Percentiles rank a stretch among this genome's conserved stretches.
These are phyloP conservation scores for Craterostigma plantagineum DNA, from an alignment of 257 asterid genomes.

Conservation along the genomic window DNA sequence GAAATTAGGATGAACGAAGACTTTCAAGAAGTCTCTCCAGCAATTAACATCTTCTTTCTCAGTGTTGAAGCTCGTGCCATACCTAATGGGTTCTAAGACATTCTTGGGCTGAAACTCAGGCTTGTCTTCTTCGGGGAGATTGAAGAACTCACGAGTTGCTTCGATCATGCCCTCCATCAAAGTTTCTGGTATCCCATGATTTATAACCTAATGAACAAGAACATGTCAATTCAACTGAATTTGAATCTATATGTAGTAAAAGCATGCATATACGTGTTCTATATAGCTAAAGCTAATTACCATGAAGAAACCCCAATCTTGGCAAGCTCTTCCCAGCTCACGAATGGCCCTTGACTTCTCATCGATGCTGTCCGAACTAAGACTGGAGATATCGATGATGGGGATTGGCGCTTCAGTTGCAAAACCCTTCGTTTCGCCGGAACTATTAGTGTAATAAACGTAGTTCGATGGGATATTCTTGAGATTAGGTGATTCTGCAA, in stretches of 20 bases:
- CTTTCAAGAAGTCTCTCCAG: constrained; percentile 77
- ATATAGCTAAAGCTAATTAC: too few relatives aligned
- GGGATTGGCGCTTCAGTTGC: constrained; percentile 27
- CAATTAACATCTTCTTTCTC: constrained; percentile 21
- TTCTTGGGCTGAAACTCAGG: too few relatives aligned
- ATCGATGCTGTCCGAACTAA: constrained; percentile 16
- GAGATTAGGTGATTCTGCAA: constrained; percentile 22
- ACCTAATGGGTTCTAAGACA: too few relatives aligned
- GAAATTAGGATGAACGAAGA: constrained; percentile 53
- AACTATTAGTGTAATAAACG: constrained; percentile 14
- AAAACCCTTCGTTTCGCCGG: constrained; percentile 12
- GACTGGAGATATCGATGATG: constrained; percentile 25
- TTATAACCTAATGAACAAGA: constrained; percentile 23
- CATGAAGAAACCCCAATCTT: constrained; percentile 55
- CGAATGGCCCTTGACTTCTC: constrained; percentile 23
- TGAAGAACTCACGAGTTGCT: constrained; percentile 31
- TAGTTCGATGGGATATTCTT: constrained; percentile 28
- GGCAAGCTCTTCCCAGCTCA: constrained; percentile 27
- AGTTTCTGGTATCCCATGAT: constrained; percentile 53
- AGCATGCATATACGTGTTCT: too few relatives aligned
- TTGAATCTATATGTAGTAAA: not conserved
- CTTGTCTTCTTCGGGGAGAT: constrained; percentile 51
- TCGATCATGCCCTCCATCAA: constrained; percentile 24
- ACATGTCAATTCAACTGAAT: not conserved
- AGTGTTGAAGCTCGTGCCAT: constrained; percentile 64